Evolutionary conservation across 1,284 basidiomycete genomes (phyloP), one percentile per base, ranked within the genome.

Genomic region (Naganishia albida): DNA sequence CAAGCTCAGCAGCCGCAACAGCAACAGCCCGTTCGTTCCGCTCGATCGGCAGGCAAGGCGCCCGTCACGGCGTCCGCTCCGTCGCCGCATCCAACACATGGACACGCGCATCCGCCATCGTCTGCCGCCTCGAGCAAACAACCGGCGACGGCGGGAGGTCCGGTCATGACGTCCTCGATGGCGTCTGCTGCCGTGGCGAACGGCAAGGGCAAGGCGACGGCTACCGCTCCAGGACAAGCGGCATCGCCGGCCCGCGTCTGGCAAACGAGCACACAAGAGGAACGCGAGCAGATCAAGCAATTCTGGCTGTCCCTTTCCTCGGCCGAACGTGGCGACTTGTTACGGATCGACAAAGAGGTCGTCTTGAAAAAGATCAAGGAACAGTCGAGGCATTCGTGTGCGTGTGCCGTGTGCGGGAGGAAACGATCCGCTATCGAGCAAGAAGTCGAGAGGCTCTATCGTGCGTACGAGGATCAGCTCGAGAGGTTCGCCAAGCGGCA

Each of bases 391-490:
- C 93, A 96, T 77, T 88, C 87, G 69, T 99, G 95, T 78, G 87
- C 87, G 70, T 99, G 95, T 81, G 93, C 93, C 23, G 94, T 99
- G 40, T 99, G 95, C 80, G 92, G 93, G 44, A 84, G 95, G 75
- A 99, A 99, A 84, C 88, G 93, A 88, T 91, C 89, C 82, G 93
- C 94, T 73, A 98, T 99, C 82, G 96, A 98, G 84, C 91, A 93
- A 82, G 95, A 99, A 84, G 88, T 99, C 79, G 92, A 97, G 83
- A 91, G 93, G 83, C 88, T 98, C 81, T 98, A 99, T 85, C 93
- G 96, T 84, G 91, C 93, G 82, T 99, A 99, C 86, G 98, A 98
- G 85, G 91, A 96, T 80, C 94, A 98, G 84, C 88, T 99, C 82
- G 91, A 97, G 85, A 88, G 90, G 83, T 98, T 98, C 85, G 94